phyloP scores from a whole-genome alignment of 2,329 filamentous ascomycete species.

The Cladosporium sp. region DNA sequence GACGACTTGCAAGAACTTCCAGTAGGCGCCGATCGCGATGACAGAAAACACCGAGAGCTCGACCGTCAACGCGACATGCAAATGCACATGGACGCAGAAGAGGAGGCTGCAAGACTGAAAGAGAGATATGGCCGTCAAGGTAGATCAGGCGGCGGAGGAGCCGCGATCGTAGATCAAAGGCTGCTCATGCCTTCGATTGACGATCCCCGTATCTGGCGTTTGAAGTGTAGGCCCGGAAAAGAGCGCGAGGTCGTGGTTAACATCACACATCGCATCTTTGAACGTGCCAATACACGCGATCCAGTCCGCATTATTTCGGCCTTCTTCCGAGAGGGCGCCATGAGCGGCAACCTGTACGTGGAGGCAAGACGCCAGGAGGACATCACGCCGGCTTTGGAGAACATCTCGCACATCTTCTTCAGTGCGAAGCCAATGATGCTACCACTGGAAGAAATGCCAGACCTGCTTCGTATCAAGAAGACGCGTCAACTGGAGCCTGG shows the following conservation, averaged over 20 bases:
- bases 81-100: constrained; percentile 85
- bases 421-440: constrained; percentile 82
- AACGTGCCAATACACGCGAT: constrained; percentile 71
- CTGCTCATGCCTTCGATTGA: constrained; percentile 87
- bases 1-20: constrained; percentile 78
- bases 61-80: constrained; percentile 87
- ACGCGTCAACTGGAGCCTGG: constrained; percentile 79
- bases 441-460: constrained; percentile 95
- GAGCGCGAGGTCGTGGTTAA: constrained; percentile 85
- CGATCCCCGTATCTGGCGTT: constrained; percentile 92
- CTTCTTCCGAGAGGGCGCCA: constrained; percentile 82
- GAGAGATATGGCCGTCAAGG: constrained; percentile 78
- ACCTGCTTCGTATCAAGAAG: constrained; percentile 85
- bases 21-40: constrained; percentile 75
- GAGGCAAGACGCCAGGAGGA: constrained; percentile 86
- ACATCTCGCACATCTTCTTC: constrained; percentile 84
- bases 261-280: constrained; percentile 84
- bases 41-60: constrained; percentile 87
- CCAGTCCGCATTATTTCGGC: constrained; percentile 81
- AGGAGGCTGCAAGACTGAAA: constrained; percentile 79
- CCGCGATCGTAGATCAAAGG: constrained; percentile 75
- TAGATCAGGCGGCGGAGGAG: constrained; percentile 60
- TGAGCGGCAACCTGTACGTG: constrained; percentile 94
- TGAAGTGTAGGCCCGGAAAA: constrained; percentile 91
- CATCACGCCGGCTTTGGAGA: constrained; percentile 76